Evolutionary conservation across 768 basidiomycete genomes (phyloP).

Genomic region (Naganishia vaughanmartiniae): DNA sequence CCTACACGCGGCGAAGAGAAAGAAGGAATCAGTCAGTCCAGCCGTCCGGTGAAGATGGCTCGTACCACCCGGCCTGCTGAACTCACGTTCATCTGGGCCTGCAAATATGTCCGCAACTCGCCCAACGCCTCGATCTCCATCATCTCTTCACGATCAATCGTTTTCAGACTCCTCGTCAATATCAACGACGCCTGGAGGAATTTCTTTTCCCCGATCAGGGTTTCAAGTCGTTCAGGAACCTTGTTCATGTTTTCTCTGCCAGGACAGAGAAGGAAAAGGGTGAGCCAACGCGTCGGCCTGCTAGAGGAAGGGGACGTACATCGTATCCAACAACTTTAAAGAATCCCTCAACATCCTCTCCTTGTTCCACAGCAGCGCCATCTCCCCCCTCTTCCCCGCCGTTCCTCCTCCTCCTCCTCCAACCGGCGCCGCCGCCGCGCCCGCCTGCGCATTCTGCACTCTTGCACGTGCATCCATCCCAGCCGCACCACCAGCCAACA

Average conservation of each 20-base stretch:
- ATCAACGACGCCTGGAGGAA: constrained; percentile 83
- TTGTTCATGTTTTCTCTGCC: constrained; percentile 80
- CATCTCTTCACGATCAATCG: constrained; percentile 88
- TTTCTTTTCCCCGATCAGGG: constrained; percentile 91
- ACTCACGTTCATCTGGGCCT: constrained; percentile 79
- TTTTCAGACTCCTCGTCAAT: constrained; percentile 80
- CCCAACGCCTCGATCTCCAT: constrained; percentile 89
- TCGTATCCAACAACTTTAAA: constrained; percentile 87
- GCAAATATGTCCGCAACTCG: constrained; percentile 79
- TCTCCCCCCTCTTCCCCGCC: constrained; percentile 69
- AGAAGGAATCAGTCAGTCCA: background rate
- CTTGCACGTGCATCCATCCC: constrained; percentile 39
- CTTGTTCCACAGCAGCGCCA: constrained; percentile 83
- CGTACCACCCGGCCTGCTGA: too few relatives aligned
- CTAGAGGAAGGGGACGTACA: constrained; percentile 59
- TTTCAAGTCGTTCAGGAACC: constrained; percentile 87
- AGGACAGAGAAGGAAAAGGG: constrained; percentile 15
- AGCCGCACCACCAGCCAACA: constrained; percentile 33
- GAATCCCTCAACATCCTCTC: constrained; percentile 93
- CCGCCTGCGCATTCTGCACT: constrained; percentile 65
- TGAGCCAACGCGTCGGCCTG: background rate
- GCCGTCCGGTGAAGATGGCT: background rate
- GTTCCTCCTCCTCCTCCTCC: too few relatives aligned
- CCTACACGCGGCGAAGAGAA: constrained; percentile 56
- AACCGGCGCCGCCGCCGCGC: constrained; percentile 49